Evolutionary conservation across 345 rosid genomes (phyloP).

Genomic region (Eucalyptus marginata): DNA sequence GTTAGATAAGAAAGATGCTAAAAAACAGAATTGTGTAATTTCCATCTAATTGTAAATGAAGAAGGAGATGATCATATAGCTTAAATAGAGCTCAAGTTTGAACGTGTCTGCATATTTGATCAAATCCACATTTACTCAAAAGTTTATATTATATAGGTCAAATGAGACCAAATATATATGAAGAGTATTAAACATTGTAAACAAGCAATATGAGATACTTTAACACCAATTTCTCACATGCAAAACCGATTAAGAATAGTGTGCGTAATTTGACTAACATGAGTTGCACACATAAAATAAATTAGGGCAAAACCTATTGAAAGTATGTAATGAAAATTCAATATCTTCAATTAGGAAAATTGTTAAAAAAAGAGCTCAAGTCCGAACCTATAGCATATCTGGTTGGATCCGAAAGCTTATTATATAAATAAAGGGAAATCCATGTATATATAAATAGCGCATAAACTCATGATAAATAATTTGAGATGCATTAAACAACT

Average conservation of each 20-base stretch:
- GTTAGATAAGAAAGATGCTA: not conserved
- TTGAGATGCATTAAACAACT: not conserved
- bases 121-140: accelerated
- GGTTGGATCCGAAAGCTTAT: accelerated
- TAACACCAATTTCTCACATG: accelerated
- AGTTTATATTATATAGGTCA: accelerated
- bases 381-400: accelerated
- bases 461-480: not conserved
- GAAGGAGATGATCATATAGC: not conserved
- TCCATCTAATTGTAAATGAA: not conserved
- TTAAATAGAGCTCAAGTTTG: accelerated
- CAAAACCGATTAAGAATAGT: not conserved
- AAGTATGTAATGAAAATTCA: accelerated
- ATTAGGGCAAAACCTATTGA: not conserved
- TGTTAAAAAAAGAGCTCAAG: accelerated
- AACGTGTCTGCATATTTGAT: accelerated
- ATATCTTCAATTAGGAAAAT: accelerated
- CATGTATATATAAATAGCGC: accelerated
- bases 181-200: too few species aligned
- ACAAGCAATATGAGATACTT: not conserved
- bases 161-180: not conserved
- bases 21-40: not conserved
- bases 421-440: not conserved
- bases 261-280: accelerated
- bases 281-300: not conserved